Base-by-base conservation (phyloP, 345 rosid species). In the Dipteronia dyeriana region DNA sequence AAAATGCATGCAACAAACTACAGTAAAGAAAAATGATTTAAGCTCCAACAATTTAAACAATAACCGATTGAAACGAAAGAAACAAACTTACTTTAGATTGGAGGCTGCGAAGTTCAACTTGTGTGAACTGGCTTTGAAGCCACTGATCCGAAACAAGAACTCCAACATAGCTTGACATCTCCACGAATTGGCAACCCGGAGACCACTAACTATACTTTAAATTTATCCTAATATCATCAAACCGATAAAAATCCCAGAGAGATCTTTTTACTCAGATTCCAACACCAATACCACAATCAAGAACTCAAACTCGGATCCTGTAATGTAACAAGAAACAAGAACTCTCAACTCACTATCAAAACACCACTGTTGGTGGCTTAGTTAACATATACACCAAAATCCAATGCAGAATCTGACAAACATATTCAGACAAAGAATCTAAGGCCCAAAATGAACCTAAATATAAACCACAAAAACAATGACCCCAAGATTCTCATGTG, bases 81-180 rank as follows among this genome's bases (percentile, higher is more conserved):
- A 66, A 56, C 8, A 17, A 72, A 66, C 94, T 83, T 77, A 93
- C 99, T 85, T 91, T 93, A 20, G 98, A 79, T 67, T 85, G 84
- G 72, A 95, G 97, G 85, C 92, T 85, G 19, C 92, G 97, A 82
- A 95, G 97, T 81, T 93, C 98, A 22, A 91, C 92, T 85, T 95
- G 98, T 1, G 93, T 91, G 81, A 93, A 93, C 80, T 92, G 97
- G 79, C 93, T 88, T 83, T 93, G 95, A 51, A 92, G 88, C 97
- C 84, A 86, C 78, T 88, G 93, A 86, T 95, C 99, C 1, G 97
- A 89, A 65, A 91, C 87, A n/a, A 85, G 79, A 81, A 93, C 91
- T 64, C 95, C 95, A 39, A 78, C 81, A 38, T 76, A 89, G 75
- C 92, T 86, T 29, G 99, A 91, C 99, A 95, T 95, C 76, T 82